A percentile compares a stretch with the other conserved stretches of the same genome.
Conservation (phyloP, 2,329 filamentous ascomycete species). For the Aspergillus neoniger region DNA sequence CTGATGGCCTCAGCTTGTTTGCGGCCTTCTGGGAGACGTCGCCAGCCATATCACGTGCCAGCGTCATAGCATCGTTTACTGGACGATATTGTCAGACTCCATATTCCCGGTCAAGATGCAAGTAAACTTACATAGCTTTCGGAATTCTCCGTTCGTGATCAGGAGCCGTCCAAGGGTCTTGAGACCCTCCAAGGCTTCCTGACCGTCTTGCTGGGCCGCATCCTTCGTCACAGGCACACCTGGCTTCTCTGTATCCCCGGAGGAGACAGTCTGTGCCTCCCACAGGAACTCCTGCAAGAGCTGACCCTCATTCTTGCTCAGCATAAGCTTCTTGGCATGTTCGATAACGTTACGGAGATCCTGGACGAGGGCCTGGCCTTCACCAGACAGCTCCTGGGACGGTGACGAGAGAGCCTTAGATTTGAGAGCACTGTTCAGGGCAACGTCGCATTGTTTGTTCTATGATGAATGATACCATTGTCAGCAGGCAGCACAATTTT, state of each 20-base stretch:
- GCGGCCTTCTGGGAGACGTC: constrained; percentile 84
- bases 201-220: constrained; percentile 76
- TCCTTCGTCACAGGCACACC: constrained; percentile 72
- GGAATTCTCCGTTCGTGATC: constrained; percentile 94
- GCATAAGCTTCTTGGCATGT: constrained; percentile 78
- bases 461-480: constrained; percentile 34
- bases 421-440: constrained; percentile 81
- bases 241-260: constrained; percentile 62
- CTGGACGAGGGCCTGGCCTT: constrained; percentile 75
- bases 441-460: constrained; percentile 96
- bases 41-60: constrained; percentile 86
- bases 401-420: constrained; percentile 71
- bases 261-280: constrained; percentile 77
- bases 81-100: constrained; percentile 24
- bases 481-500: constrained; percentile 4
- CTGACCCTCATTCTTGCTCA: constrained; percentile 95
- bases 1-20: constrained; percentile 70
- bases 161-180: constrained; percentile 85
- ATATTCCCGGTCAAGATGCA: neutral
- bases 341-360: constrained; percentile 80
- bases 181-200: constrained; percentile 80
- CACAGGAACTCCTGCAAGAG: constrained; percentile 96
- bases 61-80: constrained; percentile 76
- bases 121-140: constrained; percentile 72
- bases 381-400: constrained; percentile 73